Base-by-base conservation (phyloP, 441 rosid genomes). In the Viola pubescens region DNA sequence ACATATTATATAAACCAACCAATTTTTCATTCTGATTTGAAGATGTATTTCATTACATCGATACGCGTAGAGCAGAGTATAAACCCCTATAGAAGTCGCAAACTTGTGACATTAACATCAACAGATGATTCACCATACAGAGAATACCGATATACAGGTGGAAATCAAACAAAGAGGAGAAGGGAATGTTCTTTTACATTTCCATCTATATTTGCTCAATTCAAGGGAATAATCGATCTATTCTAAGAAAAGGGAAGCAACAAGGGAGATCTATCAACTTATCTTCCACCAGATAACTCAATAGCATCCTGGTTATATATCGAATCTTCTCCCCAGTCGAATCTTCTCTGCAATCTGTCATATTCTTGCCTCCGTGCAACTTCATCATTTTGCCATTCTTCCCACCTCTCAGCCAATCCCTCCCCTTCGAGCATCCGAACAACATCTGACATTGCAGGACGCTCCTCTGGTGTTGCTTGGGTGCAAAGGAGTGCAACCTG, bases 391-490 rank as follows among this genome's bases (percentile, higher is more conserved):
- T 89, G 97, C 97, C 97, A 92, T 68, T 87, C 98, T 74, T 92
- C 91, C 98, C 98, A 92, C 70, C 95, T 82, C 78, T 92, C 97
- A 0, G 98, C 95, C 40, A 92, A 73, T 38, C 97, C 97, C 65
- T 92, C 98, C 51, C 98, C 98, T 79, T 92, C 98, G 57, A 92
- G 75, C 98, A 92, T 92, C 77, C 97, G 52, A 7, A 89, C 94
- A 52, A 91, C 97, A 59, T 87, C 98, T 0, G 97, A 89, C 98
- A 91, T 91, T 5, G 77, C 75, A 1, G 98, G 98, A 39, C 95
- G 77, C 4, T 85, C 95, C 75, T 87, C 94, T 0, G 98, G 94
- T 0, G 91, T 82, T 14, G 79, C 79, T 73, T 91, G 98, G 11
- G 97, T 91, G 50, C 97, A 89, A 10, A 91, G 84, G 69, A 87